phyloP scores from a whole-genome alignment of 2,329 filamentous ascomycete species.

The Herpomyces periplanetae region DNA sequence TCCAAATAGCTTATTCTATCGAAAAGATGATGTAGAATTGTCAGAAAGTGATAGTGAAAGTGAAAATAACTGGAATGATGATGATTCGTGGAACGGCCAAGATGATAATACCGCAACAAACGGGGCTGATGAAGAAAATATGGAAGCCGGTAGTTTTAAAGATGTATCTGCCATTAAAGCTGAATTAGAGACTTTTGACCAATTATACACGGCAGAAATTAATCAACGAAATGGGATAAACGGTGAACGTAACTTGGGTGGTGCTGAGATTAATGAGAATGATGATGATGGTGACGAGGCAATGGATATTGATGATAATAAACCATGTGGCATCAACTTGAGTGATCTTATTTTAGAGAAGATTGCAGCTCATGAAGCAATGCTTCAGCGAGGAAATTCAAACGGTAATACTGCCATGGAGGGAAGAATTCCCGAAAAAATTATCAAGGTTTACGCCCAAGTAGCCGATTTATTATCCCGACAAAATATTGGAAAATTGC shows the following conservation, averaged over 20 bases:
- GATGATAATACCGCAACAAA: too few relatives aligned
- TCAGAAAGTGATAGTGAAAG: too few relatives aligned
- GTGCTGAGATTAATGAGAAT: conserved; percentile 9
- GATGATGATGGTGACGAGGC: conserved; percentile 12
- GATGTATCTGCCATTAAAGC: conserved; percentile 27
- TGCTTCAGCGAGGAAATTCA: too few relatives aligned
- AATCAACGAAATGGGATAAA: too few relatives aligned
- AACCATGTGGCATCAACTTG: conserved; percentile 25
- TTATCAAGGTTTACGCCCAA: conserved; percentile 52
- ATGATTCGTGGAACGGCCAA: too few relatives aligned
- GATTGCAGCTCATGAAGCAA: conserved; percentile 63
- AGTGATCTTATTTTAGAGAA: conserved; percentile 76
- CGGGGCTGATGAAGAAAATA: conserved; percentile 10
- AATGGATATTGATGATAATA: conserved; percentile 13
- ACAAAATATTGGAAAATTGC: conserved; percentile 81
- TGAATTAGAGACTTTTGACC: conserved; percentile 37
- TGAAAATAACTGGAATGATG: too few relatives aligned
- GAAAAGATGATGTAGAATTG: too few relatives aligned
- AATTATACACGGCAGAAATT: too few relatives aligned
- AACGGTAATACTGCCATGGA: too few relatives aligned
- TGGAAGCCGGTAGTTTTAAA: conserved; percentile 9
- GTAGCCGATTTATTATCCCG: conserved; percentile 66
- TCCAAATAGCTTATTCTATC: too few relatives aligned
- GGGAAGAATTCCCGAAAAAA: conserved; percentile 25
- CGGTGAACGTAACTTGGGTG: too few relatives aligned